Evolutionary conservation across 2,329 filamentous ascomycete species (phyloP), one percentile per base, ranked within the genome.

Genomic region (Colletotrichum melonis): DNA sequence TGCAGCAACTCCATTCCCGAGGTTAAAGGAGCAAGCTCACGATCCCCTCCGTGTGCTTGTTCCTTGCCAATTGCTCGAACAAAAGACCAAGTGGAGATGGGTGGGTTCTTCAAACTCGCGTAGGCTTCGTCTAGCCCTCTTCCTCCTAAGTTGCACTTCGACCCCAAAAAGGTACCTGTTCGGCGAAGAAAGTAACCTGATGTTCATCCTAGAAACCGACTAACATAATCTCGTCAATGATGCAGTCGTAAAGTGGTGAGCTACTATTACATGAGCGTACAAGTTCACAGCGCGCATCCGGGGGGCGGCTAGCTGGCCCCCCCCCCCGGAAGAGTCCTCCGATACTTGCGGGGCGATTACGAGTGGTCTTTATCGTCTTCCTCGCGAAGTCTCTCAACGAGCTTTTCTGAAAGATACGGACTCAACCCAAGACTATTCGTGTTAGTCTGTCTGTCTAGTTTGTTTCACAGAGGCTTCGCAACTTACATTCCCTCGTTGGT

Each of bases 401-500:
- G 79, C 77, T 89, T 92, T 35, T 80, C 85, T 69, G 85, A 83
- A 63, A 92, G 77, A 77, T 87, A 92, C 26, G 88, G 85, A 64
- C 87, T 89, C 55, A 91, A 77, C 2, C 88, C 88, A 42, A 91
- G 82, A 66, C 88, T 89, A 69, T 14, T 69, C n/a, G 69, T 77
- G 80, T 80, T 26, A 77, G 71, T 35, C 19, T 35, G 22, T 57
- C 46, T 38, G 42, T 59, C 16, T 19, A 57, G 38, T 26, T 14
- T 35, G 52, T 11, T 30, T 49, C 55, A 65, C 60, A 14, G 5
- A 9, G 28, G 57, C 56, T 9, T 54, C 32, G 26, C 58, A 62
- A 89, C 91, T 89, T 80, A 92, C 90, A 93, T 90, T 79, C 91
- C 91, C 81, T 92, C 88, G 64, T 91, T 90, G 1, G 91, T 93